Evolutionary conservation across 1,284 basidiomycete genomes (phyloP), one percentile per base, ranked within the genome.

Genomic region (Tylopilus orsonianus): DNA sequence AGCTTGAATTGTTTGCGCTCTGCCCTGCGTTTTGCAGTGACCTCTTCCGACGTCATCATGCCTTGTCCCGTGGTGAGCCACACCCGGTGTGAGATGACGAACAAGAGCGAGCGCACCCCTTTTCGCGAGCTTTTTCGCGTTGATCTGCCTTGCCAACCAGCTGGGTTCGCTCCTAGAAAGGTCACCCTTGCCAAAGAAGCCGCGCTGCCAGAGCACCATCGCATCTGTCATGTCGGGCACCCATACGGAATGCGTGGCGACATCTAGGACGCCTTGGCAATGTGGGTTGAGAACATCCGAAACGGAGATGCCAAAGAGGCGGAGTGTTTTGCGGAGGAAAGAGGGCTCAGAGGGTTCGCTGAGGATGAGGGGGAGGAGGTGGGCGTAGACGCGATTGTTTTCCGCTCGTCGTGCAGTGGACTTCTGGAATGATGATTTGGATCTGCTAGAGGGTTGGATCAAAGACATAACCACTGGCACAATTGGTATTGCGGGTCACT

Each of bases 141-240:
- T 90, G 33, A 87, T 72, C 57, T 88, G 83, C 51, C 90, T 75
- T 27, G 80, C 80, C 54, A 86, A 73, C 97, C 96, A 99, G 41
- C 85, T 93, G 1, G 96, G 96, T 67, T 99, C 97, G 67, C 92
- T 96, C 46, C 97, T 72, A 30, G 90, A 94, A 41, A 99, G 72
- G 60, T 88, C 88, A 1, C 97, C 97, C 68, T 99, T 99, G 18
- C 97, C 96, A 66, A 98, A 99, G 74, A 98, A 98, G 0, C 97
- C 96, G 49, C 89, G 75, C 37, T 81, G 75, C 90, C 97, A 99
- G 22, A 99, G 75, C 1, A 86, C 70, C 56, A 75, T 74, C 30
- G 82, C 80, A 62, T 91, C 81, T 19, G 69, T 72, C 20, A 72
- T 64, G 50, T 85, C 78, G 0, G 75, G 70, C 1, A 96, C 77